A percentile compares a stretch with the other conserved stretches of the same genome.
phyloP scores from a whole-genome alignment of 768 basidiomycete species.

The Rhodotorula diobovata region DNA sequence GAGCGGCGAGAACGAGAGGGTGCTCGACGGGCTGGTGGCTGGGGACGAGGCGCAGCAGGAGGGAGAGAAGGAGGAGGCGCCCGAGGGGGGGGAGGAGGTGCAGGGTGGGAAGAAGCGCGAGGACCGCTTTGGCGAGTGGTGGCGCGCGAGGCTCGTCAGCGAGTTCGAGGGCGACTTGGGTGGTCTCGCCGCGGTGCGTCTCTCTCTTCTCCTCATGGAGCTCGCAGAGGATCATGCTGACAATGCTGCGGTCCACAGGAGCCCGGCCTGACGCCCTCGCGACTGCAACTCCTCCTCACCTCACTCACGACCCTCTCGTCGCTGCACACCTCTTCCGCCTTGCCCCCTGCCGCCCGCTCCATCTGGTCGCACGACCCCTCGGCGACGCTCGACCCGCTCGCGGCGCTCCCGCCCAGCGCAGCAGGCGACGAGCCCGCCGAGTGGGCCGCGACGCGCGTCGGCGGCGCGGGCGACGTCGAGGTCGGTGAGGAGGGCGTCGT shows the following conservation, averaged over 20 bases:
- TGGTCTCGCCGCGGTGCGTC: conserved; percentile 30
- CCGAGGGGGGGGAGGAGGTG: not conserved
- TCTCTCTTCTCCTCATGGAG: not conserved
- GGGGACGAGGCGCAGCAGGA: conserved; percentile 5
- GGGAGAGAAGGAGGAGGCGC: not conserved
- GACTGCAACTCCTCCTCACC: conserved; percentile 35
- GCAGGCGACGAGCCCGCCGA: conserved; percentile 8
- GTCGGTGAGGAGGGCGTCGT: conserved; percentile 37
- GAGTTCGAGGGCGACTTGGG: conserved; percentile 38
- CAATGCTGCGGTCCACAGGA: not conserved
- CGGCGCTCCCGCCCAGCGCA: conserved; percentile 4
- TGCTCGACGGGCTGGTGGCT: conserved; percentile 9
- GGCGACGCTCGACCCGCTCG: conserved; percentile 34
- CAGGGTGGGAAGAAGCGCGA: conserved; percentile 18
- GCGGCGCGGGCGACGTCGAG: conserved; percentile 37
- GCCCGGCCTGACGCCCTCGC: conserved; percentile 33
- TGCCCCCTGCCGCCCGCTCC: conserved; percentile 14
- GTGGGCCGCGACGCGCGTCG: conserved; percentile 30
- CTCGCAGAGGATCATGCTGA: not conserved
- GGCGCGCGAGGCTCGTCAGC: conserved; percentile 32
- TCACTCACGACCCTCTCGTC: conserved; percentile 39
- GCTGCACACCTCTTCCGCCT: conserved; percentile 34
- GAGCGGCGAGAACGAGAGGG: not conserved
- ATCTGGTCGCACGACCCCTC: conserved; percentile 36
- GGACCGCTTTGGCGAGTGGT: conserved; percentile 37